These are phyloP conservation scores for Dillenia suffruticosa DNA, from an alignment of 164 flowering plant genomes.

Conservation along the genomic window DNA sequence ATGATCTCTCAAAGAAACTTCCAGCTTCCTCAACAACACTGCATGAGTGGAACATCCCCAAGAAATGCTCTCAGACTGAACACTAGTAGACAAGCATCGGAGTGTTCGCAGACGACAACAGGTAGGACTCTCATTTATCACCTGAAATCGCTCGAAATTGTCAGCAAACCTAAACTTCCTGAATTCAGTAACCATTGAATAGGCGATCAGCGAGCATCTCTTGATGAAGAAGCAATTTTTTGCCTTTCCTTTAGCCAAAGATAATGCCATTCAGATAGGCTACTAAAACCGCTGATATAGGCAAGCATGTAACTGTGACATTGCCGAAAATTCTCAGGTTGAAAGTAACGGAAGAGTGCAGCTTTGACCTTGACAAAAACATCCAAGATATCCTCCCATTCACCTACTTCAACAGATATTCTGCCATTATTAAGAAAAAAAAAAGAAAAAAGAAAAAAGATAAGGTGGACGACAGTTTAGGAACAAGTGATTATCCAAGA, in stretches of 20 bases:
- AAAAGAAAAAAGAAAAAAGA: too few species aligned
- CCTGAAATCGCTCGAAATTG: neutral
- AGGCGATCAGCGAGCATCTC: neutral
- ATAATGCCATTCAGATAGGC: neutral
- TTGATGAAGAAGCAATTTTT: conserved; percentile 1
- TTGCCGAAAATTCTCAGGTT: too few species aligned
- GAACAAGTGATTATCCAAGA: too few species aligned
- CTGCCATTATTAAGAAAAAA: too few species aligned
- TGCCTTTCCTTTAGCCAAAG: neutral
- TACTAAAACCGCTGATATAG: neutral
- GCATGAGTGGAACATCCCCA: conserved; percentile 38
- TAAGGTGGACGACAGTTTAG: too few species aligned
- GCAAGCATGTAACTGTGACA: too few species aligned
- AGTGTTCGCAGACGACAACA: neutral
- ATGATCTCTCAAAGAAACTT: conserved; percentile 41
- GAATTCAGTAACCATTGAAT: conserved; percentile 1
- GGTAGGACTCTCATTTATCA: neutral
- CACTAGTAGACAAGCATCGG: conserved; percentile 15
- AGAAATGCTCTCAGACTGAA: conserved; percentile 10
- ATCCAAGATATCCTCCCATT: too few species aligned
- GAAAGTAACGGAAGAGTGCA: too few species aligned
- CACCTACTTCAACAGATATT: too few species aligned
- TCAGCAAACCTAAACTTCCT: neutral
- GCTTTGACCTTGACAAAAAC: too few species aligned
- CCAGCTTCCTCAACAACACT: conserved; percentile 49